Percentiles rank a stretch among this genome's conserved stretches.
These are phyloP conservation scores for Wickerhamiella dianesei DNA, from an alignment of 805 yeast genomes.

Conservation along the genomic window DNA sequence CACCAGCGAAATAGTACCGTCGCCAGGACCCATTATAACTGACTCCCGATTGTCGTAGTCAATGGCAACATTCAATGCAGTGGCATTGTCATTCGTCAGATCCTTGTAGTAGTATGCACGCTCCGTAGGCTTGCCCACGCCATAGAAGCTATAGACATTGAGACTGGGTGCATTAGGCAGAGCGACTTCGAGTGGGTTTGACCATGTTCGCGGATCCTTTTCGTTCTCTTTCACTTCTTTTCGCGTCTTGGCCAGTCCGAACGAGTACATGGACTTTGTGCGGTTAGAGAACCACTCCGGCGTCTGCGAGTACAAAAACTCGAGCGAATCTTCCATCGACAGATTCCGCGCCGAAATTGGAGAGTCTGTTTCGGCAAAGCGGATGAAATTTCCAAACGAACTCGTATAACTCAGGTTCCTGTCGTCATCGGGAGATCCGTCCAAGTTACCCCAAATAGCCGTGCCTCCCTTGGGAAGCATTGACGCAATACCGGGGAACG, in stretches of 20 bases:
- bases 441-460: conserved; percentile 68
- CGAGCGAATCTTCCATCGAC: conserved; percentile 55
- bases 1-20: conserved; percentile 81
- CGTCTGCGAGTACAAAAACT: conserved; percentile 45
- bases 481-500: conserved; percentile 89
- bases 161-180: conserved; percentile 89
- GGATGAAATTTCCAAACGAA: conserved; percentile 61
- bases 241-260: conserved; percentile 52
- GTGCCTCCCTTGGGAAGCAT: conserved; percentile 97
- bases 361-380: conserved; percentile 40
- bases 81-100: conserved; percentile 37
- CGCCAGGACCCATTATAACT: conserved; percentile 81
- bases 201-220: conserved; percentile 68
- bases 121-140: conserved; percentile 95
- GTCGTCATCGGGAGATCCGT: conserved; percentile 59
- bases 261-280: conserved; percentile 58
- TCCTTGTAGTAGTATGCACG: conserved; percentile 78
- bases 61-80: conserved; percentile 56
- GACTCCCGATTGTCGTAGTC: conserved; percentile 51
- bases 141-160: conserved; percentile 81
- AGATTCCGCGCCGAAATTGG: conserved; percentile 36
- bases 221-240: conserved; percentile 53
- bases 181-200: conserved; percentile 86
- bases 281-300: conserved; percentile 68
- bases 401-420: conserved; percentile 21